Evolutionary conservation across 2,329 filamentous ascomycete genomes (phyloP).

Genomic region (Beauveria asiatica): DNA sequence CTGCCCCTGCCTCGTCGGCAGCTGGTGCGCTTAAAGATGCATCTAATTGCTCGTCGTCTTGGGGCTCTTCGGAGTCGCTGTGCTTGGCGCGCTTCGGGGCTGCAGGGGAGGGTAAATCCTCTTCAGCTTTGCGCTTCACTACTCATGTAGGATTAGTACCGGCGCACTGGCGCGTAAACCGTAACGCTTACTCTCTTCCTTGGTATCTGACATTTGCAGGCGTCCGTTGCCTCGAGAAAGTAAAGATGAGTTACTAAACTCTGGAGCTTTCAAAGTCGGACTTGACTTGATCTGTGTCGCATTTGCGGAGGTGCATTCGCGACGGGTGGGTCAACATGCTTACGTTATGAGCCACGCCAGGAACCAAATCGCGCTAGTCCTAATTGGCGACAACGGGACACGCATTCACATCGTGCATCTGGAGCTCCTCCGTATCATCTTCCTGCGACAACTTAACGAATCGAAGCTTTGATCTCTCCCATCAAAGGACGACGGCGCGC

Average conservation of each 20-base stretch:
- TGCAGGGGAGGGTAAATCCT: slow-evolving; percentile 53
- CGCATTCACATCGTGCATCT: slow-evolving; percentile 24
- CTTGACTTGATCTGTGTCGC: not conserved
- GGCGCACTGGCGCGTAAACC: not conserved
- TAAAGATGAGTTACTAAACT: not conserved
- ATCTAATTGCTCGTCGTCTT: not conserved
- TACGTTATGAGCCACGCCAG: slow-evolving; percentile 19
- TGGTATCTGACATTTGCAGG: slow-evolving; percentile 20
- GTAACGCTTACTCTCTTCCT: slow-evolving; percentile 31
- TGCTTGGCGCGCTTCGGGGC: slow-evolving; percentile 59
- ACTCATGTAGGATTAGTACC: slow-evolving; percentile 20
- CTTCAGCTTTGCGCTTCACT: slow-evolving; percentile 64
- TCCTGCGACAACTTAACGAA: slow-evolving; percentile 6
- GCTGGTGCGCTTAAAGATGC: not conserved
- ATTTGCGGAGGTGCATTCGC: slow-evolving; percentile 1
- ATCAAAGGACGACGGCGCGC: not conserved
- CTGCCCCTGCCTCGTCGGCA: not conserved
- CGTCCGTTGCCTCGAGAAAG: not conserved
- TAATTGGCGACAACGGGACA: slow-evolving; percentile 24
- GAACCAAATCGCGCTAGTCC: slow-evolving; percentile 21
- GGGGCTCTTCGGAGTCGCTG: slow-evolving; percentile 23
- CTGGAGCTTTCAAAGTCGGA: not conserved
- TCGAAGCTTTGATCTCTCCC: not conserved
- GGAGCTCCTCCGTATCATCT: slow-evolving; percentile 16
- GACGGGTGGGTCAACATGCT: slow-evolving; percentile 14